A percentile compares a stretch with the other conserved stretches of the same genome.
These are phyloP conservation scores for Trichocomaceae sp. DNA, from an alignment of 2,329 filamentous ascomycete species.

Conservation along the genomic window DNA sequence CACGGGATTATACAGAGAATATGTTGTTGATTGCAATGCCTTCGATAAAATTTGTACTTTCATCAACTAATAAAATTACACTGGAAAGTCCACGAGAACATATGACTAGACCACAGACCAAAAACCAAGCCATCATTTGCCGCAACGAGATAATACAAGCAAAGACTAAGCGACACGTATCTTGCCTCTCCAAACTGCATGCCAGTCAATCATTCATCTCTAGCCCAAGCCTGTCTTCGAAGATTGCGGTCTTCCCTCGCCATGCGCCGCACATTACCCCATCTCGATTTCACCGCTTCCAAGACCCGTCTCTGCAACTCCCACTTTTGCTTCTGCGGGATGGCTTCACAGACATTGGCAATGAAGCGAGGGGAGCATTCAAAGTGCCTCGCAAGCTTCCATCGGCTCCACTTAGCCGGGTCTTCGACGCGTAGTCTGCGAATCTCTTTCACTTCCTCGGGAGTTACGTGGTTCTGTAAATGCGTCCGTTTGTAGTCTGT, in stretches of 20 bases:
- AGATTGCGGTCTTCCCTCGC: constrained; percentile 56
- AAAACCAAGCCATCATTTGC: background rate
- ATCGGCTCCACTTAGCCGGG: constrained; percentile 54
- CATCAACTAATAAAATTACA: constrained; percentile 9
- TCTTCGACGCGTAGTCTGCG: constrained; percentile 48
- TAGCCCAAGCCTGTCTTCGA: constrained; percentile 56
- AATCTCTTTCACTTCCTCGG: constrained; percentile 54
- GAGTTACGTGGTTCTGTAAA: constrained; percentile 52
- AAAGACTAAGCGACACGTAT: background rate
- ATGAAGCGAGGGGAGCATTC: constrained; percentile 58
- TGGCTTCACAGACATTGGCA: constrained; percentile 51
- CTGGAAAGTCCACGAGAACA: constrained; percentile 8
- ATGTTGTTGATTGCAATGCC: background rate
- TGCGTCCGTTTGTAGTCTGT: constrained; percentile 48
- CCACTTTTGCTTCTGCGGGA: constrained; percentile 45
- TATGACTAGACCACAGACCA: constrained; percentile 2
- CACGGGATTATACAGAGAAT: background rate
- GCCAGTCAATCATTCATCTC: constrained; percentile 43
- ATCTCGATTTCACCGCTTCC: constrained; percentile 51
- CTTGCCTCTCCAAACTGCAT: background rate
- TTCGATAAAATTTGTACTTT: background rate
- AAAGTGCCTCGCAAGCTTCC: constrained; percentile 56
- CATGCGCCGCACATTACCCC: constrained; percentile 54
- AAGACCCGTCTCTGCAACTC: constrained; percentile 42
- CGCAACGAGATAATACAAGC: background rate